A percentile compares a stretch with the other conserved stretches of the same genome.
These are phyloP conservation scores for Penicilliopsis zonata DNA, from an alignment of 495 filamentous ascomycete species.

Conservation along the genomic window DNA sequence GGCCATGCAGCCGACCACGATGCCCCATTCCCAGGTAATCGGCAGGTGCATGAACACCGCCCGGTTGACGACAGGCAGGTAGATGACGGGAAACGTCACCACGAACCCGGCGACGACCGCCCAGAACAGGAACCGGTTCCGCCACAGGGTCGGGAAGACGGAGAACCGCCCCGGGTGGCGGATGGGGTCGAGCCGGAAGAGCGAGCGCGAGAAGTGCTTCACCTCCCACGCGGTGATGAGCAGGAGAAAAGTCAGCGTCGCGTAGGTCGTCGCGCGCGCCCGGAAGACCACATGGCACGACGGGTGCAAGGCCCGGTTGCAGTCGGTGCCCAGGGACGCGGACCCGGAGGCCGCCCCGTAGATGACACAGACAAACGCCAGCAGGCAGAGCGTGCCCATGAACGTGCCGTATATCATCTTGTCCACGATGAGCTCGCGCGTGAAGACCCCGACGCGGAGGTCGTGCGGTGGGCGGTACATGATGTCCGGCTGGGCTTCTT, in stretches of 20 bases:
- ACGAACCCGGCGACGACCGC: conserved; percentile 54
- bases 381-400: conserved; percentile 55
- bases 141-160: conserved; percentile 53
- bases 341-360: conserved; percentile 49
- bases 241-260: conserved; percentile 61
- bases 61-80: conserved; percentile 57
- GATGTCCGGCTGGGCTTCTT: conserved; percentile 52
- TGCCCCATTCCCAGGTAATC: conserved; percentile 64
- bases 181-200: conserved; percentile 55
- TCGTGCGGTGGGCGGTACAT: conserved; percentile 63
- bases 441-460: conserved; percentile 57
- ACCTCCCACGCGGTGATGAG: conserved; percentile 68
- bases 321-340: conserved; percentile 48
- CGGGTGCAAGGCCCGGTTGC: conserved; percentile 46
- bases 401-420: conserved; percentile 63
- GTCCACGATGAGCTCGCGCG: conserved; percentile 54
- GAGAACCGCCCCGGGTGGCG: conserved; percentile 30
- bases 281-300: conserved; percentile 56
- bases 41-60: conserved; percentile 63
- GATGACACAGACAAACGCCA: conserved; percentile 56
- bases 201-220: conserved; percentile 53
- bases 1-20: conserved; percentile 46
- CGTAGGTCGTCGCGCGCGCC: conserved; percentile 66
- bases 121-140: conserved; percentile 66
- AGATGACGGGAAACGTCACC: conserved; percentile 59